phyloP scores from a whole-genome alignment of 108 stramenopile genomes.

The Conticribra guillardii region DNA sequence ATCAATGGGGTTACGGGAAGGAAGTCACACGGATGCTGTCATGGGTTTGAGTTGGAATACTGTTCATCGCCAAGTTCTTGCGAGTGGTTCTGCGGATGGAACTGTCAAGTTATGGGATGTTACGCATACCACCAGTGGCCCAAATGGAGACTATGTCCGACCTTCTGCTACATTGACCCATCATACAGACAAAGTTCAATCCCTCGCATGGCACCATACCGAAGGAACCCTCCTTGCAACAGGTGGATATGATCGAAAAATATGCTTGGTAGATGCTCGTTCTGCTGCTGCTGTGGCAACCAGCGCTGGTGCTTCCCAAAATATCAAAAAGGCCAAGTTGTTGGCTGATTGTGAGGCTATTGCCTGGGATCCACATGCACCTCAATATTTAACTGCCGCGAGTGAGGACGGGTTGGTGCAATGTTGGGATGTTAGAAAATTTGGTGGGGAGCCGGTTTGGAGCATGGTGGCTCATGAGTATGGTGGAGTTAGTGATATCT shows the following conservation, averaged over 20 bases:
- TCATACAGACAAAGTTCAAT: slow-evolving; percentile 97
- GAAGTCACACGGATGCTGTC: slow-evolving; percentile 96
- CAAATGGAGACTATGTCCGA: slow-evolving; percentile 46
- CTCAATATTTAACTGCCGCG: slow-evolving; percentile 82
- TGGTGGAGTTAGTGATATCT: slow-evolving; percentile 87
- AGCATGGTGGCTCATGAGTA: slow-evolving; percentile 86
- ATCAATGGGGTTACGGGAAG: slow-evolving; percentile 59
- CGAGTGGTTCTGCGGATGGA: slow-evolving; percentile 96
- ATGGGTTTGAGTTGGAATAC: slow-evolving; percentile 97
- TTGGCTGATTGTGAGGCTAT: slow-evolving; percentile 85
- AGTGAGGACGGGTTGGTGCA: slow-evolving; percentile 90
- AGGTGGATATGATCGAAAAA: slow-evolving; percentile 88
- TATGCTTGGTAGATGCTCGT: slow-evolving; percentile 88
- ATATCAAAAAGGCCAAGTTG: slow-evolving; percentile 70
- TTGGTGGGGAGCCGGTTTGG: slow-evolving; percentile 84
- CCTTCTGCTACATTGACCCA: slow-evolving; percentile 88
- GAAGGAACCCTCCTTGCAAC: slow-evolving; percentile 94
- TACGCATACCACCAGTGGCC: slow-evolving; percentile 58
- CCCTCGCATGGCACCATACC: slow-evolving; percentile 91
- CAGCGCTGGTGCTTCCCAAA: slow-evolving; percentile 19
- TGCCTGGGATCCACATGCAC: slow-evolving; percentile 89
- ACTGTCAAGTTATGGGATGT: slow-evolving; percentile 98
- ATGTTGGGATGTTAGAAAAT: slow-evolving; percentile 94
- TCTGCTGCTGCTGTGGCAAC: slow-evolving; percentile 32
- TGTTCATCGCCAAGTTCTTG: slow-evolving; percentile 92